phyloP scores from a whole-genome alignment of 805 yeast species.

The Maudiozyma saulgeensis region DNA sequence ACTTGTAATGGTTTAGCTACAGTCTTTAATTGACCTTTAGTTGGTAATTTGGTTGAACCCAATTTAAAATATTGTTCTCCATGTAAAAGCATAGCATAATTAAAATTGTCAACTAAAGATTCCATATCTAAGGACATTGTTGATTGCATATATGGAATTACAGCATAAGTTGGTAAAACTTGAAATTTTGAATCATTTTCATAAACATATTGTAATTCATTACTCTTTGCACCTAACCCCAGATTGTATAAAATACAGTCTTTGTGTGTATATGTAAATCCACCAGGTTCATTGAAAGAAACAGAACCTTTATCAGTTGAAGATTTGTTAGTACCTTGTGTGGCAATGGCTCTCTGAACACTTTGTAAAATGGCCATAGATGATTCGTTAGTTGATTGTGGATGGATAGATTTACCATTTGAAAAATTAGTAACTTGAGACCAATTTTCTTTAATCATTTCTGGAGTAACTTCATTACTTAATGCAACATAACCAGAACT shows the following conservation, averaged over 20 bases:
- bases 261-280: slow-evolving; percentile 51
- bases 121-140: slow-evolving; percentile 49
- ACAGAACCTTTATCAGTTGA: slow-evolving; percentile 23
- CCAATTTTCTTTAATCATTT: slow-evolving; percentile 63
- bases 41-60: slow-evolving; percentile 65
- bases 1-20: slow-evolving; percentile 60
- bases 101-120: slow-evolving; percentile 65
- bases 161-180: slow-evolving; percentile 83
- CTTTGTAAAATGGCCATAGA: slow-evolving; percentile 68
- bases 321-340: background rate
- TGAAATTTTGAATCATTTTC: slow-evolving; percentile 73
- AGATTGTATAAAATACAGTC: slow-evolving; percentile 78
- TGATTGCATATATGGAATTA: slow-evolving; percentile 70
- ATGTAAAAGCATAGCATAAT: slow-evolving; percentile 81
- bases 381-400: slow-evolving; percentile 56
- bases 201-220: slow-evolving; percentile 68
- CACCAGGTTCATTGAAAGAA: slow-evolving; percentile 21
- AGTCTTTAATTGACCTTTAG: slow-evolving; percentile 54
- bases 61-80: slow-evolving; percentile 90
- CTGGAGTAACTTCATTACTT: slow-evolving; percentile 41
- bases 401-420: slow-evolving; percentile 42
- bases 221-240: slow-evolving; percentile 76
- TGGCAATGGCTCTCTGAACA: slow-evolving; percentile 33
- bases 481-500: slow-evolving; percentile 71
- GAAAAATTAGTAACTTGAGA: slow-evolving; percentile 55